Evolutionary conservation across 371 early-diverging fungal genomes (phyloP), one percentile per base, ranked within the genome.

Genomic region (Mucor indicus): DNA sequence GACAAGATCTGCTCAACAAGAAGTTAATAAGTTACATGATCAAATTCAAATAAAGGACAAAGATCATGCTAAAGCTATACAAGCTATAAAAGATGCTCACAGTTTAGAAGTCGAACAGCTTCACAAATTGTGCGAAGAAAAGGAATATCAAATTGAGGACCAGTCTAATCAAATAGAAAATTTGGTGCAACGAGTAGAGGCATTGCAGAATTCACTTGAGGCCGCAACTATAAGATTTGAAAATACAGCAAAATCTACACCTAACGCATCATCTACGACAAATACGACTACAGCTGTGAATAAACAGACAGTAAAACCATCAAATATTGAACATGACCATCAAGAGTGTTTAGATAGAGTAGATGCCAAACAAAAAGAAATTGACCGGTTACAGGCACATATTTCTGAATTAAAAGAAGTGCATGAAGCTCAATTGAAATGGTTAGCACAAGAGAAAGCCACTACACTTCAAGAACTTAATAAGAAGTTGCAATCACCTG

Each of bases 201-300:
- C 61, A 0, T 47, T 72, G 7, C 73, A 72, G 15, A 64, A 53
- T 6, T 61, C 67, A 17, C 10, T 72, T 2, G 73, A 72, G 29
- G 69, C 64, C 10, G 69, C 73, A 0, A 72, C 73, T 2, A 42
- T 38, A 1, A 55, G 73, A 9, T 42, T 72, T 2, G 61, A 61
- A 30, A n/a, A n/a, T n/a, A 60, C 63, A 35, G 54, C 68, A 9
- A 11, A 7, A 11, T n/a, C n/a, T n/a, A 60, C 45, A 23, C 36
- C 48, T 0, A 44, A 47, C 4, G 50, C 60, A 13, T 50, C 50
- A 7, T 38, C 55, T 0, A 46, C 51, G 2, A 46, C 42, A n/a
- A n/a, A n/a, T n/a, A n/a, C n/a, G n/a, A n/a, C n/a, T n/a, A n/a
- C n/a, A n/a, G n/a, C n/a, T n/a, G 4, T 46, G 10, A 30, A 20